Evolutionary conservation across 2,329 filamentous ascomycete genomes (phyloP).

Genomic region (Leptographium wingfieldii): DNA sequence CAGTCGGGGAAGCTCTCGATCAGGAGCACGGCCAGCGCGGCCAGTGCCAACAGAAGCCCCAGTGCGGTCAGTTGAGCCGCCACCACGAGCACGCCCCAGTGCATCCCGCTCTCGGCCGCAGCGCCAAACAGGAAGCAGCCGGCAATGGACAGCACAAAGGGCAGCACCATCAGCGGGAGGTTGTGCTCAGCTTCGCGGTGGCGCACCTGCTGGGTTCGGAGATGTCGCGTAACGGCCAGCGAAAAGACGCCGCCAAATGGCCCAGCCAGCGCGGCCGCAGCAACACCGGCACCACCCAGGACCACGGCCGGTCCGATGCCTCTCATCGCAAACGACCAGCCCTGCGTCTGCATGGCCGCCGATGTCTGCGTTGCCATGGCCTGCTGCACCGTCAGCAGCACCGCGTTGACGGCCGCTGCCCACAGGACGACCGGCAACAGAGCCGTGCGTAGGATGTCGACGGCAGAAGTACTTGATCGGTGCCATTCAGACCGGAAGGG

Average conservation of each 20-base stretch:
- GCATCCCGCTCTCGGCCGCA: slow-evolving; percentile 15
- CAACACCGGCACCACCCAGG: slow-evolving; percentile 1
- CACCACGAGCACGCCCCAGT: slow-evolving; percentile 17
- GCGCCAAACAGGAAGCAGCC: slow-evolving; percentile 20
- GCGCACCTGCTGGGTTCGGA: slow-evolving; percentile 3
- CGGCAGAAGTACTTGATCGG: slow-evolving; percentile 14
- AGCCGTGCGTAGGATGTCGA: slow-evolving; percentile 20
- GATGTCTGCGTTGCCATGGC: slow-evolving; percentile 16
- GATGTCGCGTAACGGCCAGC: slow-evolving; percentile 17
- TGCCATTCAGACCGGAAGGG: slow-evolving; percentile 15
- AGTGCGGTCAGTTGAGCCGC: slow-evolving; percentile 18
- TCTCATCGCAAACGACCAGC: slow-evolving; percentile 19
- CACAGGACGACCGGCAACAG: slow-evolving; percentile 22
- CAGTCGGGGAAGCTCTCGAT: slow-evolving; percentile 22
- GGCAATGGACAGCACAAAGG: slow-evolving; percentile 16
- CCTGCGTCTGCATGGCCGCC: slow-evolving; percentile 16
- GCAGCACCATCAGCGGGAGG: slow-evolving; percentile 19
- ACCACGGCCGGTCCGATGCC: slow-evolving; percentile 14
- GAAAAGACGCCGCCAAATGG: slow-evolving; percentile 18
- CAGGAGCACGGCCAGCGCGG: slow-evolving; percentile 19
- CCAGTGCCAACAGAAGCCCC: slow-evolving; percentile 17
- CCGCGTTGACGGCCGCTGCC: slow-evolving; percentile 18
- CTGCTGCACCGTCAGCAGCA: slow-evolving; percentile 17
- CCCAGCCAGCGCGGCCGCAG: slow-evolving; percentile 16
- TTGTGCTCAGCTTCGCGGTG: slow-evolving; percentile 21